Conservation (phyloP, 2,329 filamentous ascomycete genomes). For the Colletotrichum sp. region DNA sequence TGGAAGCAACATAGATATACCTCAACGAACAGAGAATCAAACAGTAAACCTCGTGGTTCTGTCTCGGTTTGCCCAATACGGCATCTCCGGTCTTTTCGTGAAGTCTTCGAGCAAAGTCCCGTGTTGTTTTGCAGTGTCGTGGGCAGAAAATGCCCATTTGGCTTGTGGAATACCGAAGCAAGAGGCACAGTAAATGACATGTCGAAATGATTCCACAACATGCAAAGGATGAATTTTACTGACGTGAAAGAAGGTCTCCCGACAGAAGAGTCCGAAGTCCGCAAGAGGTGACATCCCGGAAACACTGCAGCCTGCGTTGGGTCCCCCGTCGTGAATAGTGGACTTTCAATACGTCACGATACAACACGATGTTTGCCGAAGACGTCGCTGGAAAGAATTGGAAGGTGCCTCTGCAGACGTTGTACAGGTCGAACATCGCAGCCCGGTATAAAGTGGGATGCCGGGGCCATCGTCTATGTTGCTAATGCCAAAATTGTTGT, state of each 20-base stretch:
- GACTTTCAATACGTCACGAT: neutral
- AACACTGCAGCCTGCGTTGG: neutral
- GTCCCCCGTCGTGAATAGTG: neutral
- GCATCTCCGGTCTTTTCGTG: neutral
- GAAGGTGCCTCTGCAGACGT: neutral
- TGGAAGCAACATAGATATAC: neutral
- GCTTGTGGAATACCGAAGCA: neutral
- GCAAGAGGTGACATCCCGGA: neutral
- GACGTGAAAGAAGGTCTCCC: neutral
- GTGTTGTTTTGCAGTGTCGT: neutral
- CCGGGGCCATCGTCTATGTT: neutral
- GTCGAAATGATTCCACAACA: neutral
- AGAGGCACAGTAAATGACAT: neutral
- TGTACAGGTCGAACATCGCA: neutral
- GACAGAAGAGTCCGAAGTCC: neutral
- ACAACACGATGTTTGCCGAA: neutral
- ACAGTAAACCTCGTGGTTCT: neutral
- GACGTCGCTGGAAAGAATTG: neutral
- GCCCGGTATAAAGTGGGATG: neutral
- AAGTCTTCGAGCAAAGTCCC: neutral
- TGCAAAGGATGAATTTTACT: neutral
- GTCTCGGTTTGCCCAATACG: neutral
- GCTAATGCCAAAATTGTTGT: neutral
- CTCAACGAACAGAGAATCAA: neutral
- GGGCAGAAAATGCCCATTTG: neutral